A percentile compares a stretch with the other conserved stretches of the same genome.
phyloP scores from a whole-genome alignment of 2,329 filamentous ascomycete genomes.

The Pseudocercospora cruenta region DNA sequence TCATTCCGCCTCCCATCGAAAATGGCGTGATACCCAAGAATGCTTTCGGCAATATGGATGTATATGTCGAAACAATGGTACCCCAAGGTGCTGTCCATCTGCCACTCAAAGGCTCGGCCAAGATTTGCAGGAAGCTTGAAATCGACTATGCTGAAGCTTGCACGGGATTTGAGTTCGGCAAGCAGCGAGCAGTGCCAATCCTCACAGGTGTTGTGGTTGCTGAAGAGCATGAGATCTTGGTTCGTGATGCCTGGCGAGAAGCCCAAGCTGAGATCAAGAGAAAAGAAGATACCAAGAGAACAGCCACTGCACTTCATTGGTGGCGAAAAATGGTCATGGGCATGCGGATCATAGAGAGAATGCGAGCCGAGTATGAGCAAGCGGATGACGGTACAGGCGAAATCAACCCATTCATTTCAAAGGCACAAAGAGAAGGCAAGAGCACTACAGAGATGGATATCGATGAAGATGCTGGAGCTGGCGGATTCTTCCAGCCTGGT shows the following conservation, averaged over 20 bases:
- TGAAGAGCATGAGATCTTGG: conserved; percentile 71
- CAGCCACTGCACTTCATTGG: conserved; percentile 70
- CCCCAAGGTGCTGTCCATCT: conserved; percentile 83
- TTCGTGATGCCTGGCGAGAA: conserved; percentile 74
- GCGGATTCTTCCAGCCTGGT: conserved; percentile 48
- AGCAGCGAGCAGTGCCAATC: conserved; percentile 89
- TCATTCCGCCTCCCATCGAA: conserved; percentile 80
- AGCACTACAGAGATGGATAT: conserved; percentile 18
- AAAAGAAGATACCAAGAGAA: conserved; percentile 82
- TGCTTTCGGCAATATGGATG: conserved; percentile 92
- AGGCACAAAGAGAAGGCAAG: conserved; percentile 31
- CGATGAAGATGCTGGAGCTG: conserved; percentile 38
- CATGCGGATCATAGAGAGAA: conserved; percentile 76
- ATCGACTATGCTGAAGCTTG: conserved; percentile 94
- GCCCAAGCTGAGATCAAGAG: conserved; percentile 75
- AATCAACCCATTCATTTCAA: conserved; percentile 57
- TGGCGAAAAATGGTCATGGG: conserved; percentile 92
- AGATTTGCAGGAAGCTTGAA: conserved; percentile 79
- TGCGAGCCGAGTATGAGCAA: conserved; percentile 71
- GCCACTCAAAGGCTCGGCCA: conserved; percentile 73
- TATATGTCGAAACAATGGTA: conserved; percentile 93
- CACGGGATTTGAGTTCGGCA: conserved; percentile 93
- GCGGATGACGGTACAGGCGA: conserved; percentile 47
- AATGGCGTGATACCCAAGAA: conserved; percentile 92
- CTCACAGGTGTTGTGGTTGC: conserved; percentile 89